Evolutionary conservation across 768 basidiomycete species (phyloP).

Genomic region (Pulveroboletus sp.): DNA sequence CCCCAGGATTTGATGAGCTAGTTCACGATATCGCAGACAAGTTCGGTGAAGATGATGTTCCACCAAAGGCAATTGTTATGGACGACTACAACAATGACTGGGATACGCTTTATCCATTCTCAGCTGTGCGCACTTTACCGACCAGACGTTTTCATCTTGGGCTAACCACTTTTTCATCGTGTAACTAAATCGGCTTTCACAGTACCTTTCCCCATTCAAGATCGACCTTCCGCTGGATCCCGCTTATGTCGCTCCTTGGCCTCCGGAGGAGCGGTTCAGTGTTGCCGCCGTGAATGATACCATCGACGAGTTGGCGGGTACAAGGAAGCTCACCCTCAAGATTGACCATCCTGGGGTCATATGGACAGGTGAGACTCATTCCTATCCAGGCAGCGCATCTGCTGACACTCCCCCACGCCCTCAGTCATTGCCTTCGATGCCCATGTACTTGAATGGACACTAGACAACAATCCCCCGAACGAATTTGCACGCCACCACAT

Average conservation of each 20-base stretch:
- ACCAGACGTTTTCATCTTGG: not conserved
- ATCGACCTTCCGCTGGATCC: conserved; percentile 55
- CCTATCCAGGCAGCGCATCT: not conserved
- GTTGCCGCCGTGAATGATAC: conserved; percentile 56
- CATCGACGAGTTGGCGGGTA: conserved; percentile 51
- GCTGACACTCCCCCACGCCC: not conserved
- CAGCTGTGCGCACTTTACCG: conserved; percentile 43
- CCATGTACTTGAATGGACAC: conserved; percentile 79
- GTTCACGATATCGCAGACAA: conserved; percentile 54
- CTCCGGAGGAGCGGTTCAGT: conserved; percentile 37
- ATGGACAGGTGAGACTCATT: conserved; percentile 61
- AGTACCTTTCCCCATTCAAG: conserved; percentile 86
- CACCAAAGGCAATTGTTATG: conserved; percentile 50
- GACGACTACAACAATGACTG: conserved; percentile 81
- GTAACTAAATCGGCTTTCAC: not conserved
- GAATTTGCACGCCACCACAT: conserved; percentile 80
- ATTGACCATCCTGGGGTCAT: conserved; percentile 78
- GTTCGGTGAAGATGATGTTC: conserved; percentile 47
- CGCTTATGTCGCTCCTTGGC: conserved; percentile 50
- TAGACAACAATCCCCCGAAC: conserved; percentile 73
- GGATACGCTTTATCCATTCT: conserved; percentile 83
- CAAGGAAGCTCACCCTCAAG: conserved; percentile 62
- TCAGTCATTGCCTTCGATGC: conserved; percentile 87
- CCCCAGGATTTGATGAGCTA: conserved; percentile 66
- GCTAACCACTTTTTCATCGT: not conserved